Conservation (phyloP, 345 rosid species). For the Dipteronia dyeriana region DNA sequence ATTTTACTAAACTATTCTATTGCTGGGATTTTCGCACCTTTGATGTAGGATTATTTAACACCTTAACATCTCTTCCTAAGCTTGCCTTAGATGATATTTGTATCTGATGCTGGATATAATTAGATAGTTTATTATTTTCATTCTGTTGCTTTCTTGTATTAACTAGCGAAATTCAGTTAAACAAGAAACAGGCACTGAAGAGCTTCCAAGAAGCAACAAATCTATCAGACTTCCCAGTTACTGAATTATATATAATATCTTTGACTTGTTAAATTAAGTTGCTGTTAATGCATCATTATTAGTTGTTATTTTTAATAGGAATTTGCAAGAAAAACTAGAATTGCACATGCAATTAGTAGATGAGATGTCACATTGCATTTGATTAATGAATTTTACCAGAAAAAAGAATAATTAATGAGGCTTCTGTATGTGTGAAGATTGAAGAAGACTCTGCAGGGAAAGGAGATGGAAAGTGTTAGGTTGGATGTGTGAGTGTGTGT, state of each 20-base stretch:
- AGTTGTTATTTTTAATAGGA: neutral
- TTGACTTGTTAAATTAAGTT: constrained; percentile 20
- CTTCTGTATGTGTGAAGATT: neutral
- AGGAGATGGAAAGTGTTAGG: constrained; percentile 9
- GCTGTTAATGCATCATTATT: neutral
- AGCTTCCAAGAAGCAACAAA: constrained; percentile 31
- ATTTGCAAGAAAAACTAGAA: constrained; percentile 18
- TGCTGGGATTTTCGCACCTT: neutral
- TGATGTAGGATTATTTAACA: neutral
- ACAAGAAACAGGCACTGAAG: neutral
- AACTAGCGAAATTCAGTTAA: constrained; percentile 1
- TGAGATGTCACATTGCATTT: constrained; percentile 21
- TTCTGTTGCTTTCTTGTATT: constrained; percentile 16
- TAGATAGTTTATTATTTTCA: constrained; percentile 17
- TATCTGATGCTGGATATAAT: constrained; percentile 6
- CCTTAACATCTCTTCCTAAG: neutral
- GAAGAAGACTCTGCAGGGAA: neutral
- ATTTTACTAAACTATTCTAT: neutral
- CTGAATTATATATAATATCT: constrained; percentile 10
- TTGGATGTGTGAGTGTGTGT: neutral
- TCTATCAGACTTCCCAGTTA: neutral
- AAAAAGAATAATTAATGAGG: neutral
- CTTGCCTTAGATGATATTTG: neutral
- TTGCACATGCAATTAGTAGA: constrained; percentile 30
- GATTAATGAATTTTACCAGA: neutral